Evolutionary conservation across 768 basidiomycete genomes (phyloP).

Genomic region (Lyophyllum semitale): DNA sequence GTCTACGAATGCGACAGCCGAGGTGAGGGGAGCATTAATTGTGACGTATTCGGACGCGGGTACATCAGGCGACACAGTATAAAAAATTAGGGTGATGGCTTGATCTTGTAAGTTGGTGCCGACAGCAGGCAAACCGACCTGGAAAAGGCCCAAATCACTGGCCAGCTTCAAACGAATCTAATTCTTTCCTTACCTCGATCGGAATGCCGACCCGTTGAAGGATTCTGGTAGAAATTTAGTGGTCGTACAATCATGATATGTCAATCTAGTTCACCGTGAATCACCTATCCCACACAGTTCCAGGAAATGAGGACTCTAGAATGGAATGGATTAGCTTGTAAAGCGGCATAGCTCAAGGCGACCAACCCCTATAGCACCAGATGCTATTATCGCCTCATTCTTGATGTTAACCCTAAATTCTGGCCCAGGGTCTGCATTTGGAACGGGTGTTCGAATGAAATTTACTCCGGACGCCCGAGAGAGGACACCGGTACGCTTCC

Average conservation of each 20-base stretch:
- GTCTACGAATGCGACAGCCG: conserved; percentile 9
- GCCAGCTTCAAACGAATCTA: too few species aligned
- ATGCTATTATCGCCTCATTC: conserved; percentile 10
- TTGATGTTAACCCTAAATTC: background rate
- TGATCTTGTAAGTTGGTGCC: conserved; percentile 18
- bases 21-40: conserved; percentile 2
- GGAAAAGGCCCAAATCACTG: too few species aligned
- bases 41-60: background rate
- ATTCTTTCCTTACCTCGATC: background rate
- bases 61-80: background rate
- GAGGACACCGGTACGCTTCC: background rate
- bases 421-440: background rate
- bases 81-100: background rate
- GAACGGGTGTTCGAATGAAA: conserved; percentile 2
- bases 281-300: conserved; percentile 15
- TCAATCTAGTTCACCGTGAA: background rate
- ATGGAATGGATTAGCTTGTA: background rate
- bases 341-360: background rate
- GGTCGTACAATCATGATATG: background rate
- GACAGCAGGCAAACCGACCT: conserved; percentile 15
- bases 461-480: conserved; percentile 12
- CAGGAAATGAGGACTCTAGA: conserved; percentile 14
- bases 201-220: conserved; percentile 3
- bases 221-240: conserved; percentile 4
- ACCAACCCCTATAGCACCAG: conserved; percentile 14